These are phyloP conservation scores for Fusarium verticillioides DNA, from an alignment of 2,329 filamentous ascomycete genomes.

Conservation along the genomic window DNA sequence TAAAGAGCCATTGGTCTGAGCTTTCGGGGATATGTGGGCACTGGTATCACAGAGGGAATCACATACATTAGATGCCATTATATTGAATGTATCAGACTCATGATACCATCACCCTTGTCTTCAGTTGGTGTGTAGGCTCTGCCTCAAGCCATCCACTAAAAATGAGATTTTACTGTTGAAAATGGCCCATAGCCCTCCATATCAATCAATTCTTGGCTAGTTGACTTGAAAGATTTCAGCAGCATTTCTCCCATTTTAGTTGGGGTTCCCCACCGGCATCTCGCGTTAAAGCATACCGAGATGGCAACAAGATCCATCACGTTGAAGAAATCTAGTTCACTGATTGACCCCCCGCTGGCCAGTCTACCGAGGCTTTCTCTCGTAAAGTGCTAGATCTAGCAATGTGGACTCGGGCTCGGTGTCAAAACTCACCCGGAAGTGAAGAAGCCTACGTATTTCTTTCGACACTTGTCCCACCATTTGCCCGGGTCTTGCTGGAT, in stretches of 20 bases:
- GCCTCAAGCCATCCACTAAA: background rate
- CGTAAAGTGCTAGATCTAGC: conserved; percentile 1
- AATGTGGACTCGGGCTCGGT: conserved; percentile 12
- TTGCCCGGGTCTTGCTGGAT: conserved; percentile 35
- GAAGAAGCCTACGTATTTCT: conserved; percentile 1
- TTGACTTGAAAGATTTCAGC: background rate
- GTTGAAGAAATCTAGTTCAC: conserved; percentile 12
- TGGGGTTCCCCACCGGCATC: conserved; percentile 34
- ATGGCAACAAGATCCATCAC: conserved; percentile 12
- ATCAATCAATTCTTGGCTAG: background rate
- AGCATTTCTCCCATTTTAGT: conserved; percentile 6
- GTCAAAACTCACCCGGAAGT: conserved; percentile 2
- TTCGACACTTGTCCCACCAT: conserved; percentile 24
- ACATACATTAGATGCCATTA: background rate
- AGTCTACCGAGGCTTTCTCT: conserved; percentile 11
- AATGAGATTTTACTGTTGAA: background rate
- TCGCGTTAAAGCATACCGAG: conserved; percentile 44
- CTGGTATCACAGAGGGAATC: background rate
- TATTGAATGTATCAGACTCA: background rate
- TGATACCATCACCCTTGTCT: background rate
- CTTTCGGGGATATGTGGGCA: conserved; percentile 29
- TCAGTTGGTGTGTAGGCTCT: conserved; percentile 1
- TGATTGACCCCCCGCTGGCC: conserved; percentile 3
- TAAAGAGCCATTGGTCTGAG: conserved; percentile 29
- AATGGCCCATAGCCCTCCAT: background rate